phyloP scores from a whole-genome alignment of 441 rosid species.

The Erysimum cheiri region DNA sequence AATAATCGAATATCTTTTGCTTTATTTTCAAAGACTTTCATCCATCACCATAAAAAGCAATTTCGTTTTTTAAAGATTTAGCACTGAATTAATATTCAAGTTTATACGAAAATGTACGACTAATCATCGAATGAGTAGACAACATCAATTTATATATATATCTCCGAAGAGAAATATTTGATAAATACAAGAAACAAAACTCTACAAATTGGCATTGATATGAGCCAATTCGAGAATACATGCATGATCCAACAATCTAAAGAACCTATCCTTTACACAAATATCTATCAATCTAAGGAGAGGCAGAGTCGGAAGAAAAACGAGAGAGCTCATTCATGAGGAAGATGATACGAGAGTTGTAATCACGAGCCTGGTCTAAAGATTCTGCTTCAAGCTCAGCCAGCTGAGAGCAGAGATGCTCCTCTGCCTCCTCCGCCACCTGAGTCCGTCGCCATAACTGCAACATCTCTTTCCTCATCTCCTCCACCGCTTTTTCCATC shows the following conservation, averaged over 20 bases:
- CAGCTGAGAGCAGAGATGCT: conserved; percentile 73
- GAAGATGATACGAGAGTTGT: conserved; percentile 59
- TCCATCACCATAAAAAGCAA: no score
- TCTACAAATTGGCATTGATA: conserved; percentile 24
- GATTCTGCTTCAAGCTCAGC: conserved; percentile 87
- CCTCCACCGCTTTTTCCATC: conserved; percentile 71
- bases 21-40: neutral
- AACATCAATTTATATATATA: no score
- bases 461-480: conserved; percentile 59
- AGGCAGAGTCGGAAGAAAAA: conserved; percentile 37
- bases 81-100: no score
- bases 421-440: conserved; percentile 86
- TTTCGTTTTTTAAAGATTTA: no score
- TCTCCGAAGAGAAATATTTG: no score
- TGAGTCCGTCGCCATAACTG: conserved; percentile 56
- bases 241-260: conserved; percentile 29
- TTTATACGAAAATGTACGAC: no score
- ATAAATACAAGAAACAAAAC: no score
- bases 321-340: conserved; percentile 68
- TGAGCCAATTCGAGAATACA: conserved; percentile 1
- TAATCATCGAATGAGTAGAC: neutral
- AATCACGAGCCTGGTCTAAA: conserved; percentile 65
- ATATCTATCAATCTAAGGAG: conserved; percentile 19
- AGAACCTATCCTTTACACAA: conserved; percentile 6
- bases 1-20: neutral